Evolutionary conservation across 257 asterid species (phyloP), one percentile per base, ranked within the genome.

Genomic region (Leonotis leonurus): DNA sequence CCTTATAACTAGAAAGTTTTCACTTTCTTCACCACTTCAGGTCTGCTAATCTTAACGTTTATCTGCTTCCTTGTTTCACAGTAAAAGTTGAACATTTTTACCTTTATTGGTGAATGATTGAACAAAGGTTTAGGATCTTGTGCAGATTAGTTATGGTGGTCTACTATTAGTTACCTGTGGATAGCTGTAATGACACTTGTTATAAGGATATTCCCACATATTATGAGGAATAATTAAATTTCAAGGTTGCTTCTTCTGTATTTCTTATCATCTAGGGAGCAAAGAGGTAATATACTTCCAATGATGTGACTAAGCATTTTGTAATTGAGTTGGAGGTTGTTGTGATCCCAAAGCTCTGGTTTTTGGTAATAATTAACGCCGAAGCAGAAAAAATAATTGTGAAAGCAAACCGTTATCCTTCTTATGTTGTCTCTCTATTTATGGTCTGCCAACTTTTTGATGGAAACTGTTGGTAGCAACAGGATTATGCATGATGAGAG

Each of bases 401-500:
- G 26, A 43, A 25, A 64, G 25, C 21, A 18, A 37, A 57, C 25
- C 36, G 18, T 62, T 39, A 40, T 56, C 45, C 17, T 35, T 10
- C 27, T 49, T 26, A 2, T 5, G 22, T 24, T 21, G 30, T 49
- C n/a, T 55, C 10, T 16, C 10, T 6, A 5, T 39, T 8, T 18
- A 17, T 17, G 33, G 14, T 21, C 14, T 40, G 16, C 3, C 39
- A 25, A 53, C 4, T 30, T 25, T 36, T 25, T 62, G 55, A 66
- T 44, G 44, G 44, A 21, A 40, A 18, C 66, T 56, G 48, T 67
- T 41, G 67, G 41, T 37, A 5, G 62, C 48, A 67, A 46, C 74
- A 73, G 74, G 62, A 54, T 56, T 24, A 73, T 41, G 59, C 41
- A n/a, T n/a, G n/a, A n/a, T n/a, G n/a, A n/a, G n/a, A n/a, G n/a